Evolutionary conservation across 306 rosid species (phyloP).

Genomic region (Cucurbita maxima): DNA sequence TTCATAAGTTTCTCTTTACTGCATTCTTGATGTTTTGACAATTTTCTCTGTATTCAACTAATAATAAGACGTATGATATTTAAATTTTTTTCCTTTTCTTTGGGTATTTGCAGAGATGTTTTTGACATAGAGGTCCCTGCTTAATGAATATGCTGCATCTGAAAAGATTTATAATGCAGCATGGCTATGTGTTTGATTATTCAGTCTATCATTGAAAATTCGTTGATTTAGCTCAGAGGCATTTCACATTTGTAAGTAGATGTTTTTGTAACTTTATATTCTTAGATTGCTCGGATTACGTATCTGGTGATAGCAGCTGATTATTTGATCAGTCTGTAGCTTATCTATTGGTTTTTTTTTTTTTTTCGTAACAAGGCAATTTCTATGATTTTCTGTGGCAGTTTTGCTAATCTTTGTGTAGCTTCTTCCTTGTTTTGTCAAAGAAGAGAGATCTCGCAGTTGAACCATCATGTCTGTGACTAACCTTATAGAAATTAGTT

Average conservation of each 20-base stretch:
- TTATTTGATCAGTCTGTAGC: neutral
- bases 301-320: slow-evolving; percentile 12
- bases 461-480: slow-evolving; percentile 26
- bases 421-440: slow-evolving; percentile 21
- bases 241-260: slow-evolving; percentile 21
- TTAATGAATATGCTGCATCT: slow-evolving; percentile 15
- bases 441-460: slow-evolving; percentile 15
- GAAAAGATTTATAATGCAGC: slow-evolving; percentile 19
- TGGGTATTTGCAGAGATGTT: neutral
- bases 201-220: slow-evolving; percentile 20
- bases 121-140: neutral
- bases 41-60: neutral
- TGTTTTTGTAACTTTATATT: slow-evolving; percentile 32
- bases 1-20: neutral
- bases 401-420: slow-evolving; percentile 28
- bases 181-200: slow-evolving; percentile 29
- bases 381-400: slow-evolving; percentile 14
- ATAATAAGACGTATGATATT: neutral
- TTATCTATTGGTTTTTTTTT: neutral
- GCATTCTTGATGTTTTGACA: neutral
- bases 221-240: slow-evolving; percentile 23
- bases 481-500: slow-evolving; percentile 45
- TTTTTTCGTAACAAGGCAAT: slow-evolving; percentile 12
- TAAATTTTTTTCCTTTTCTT: neutral
- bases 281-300: slow-evolving; percentile 15